Evolutionary conservation across 1,139 yeast genomes (phyloP).

Genomic region (Zygosaccharomyces sapae): DNA sequence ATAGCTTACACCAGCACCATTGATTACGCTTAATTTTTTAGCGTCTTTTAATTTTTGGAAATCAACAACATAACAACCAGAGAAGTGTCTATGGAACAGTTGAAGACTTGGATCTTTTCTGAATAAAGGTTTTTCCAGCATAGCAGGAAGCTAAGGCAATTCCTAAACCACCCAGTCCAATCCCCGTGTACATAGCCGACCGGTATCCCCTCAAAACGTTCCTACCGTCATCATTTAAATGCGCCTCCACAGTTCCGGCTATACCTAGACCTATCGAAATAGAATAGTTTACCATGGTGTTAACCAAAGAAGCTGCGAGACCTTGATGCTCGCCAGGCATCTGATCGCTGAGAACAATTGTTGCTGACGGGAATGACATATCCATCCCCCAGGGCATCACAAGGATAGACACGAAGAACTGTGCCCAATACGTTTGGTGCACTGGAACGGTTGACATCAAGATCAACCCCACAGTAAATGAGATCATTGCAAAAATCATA

Average conservation of each 20-base stretch:
- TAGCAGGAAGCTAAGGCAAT: constrained; percentile 15
- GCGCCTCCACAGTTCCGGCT: constrained; percentile 57
- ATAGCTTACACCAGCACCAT: no score
- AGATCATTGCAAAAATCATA: constrained; percentile 45
- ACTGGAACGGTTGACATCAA: constrained; percentile 47
- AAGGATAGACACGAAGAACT: constrained; percentile 46
- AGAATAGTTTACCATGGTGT: constrained; percentile 59
- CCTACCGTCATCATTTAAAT: constrained; percentile 31
- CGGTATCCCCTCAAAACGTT: constrained; percentile 37
- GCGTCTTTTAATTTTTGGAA: no score
- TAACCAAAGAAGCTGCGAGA: constrained; percentile 59
- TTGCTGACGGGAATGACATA: constrained; percentile 61
- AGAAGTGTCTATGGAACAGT: no score
- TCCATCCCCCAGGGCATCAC: constrained; percentile 63
- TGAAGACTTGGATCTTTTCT: no score
- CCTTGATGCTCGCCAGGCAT: constrained; percentile 59
- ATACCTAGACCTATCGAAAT: constrained; percentile 61
- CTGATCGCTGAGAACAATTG: constrained; percentile 48
- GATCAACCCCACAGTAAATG: constrained; percentile 42
- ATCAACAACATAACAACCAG: no score
- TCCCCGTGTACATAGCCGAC: constrained; percentile 40
- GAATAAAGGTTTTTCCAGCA: neutral
- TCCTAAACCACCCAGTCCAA: constrained; percentile 27
- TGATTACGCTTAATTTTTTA: no score
- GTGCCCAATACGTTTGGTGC: constrained; percentile 51